Conservation (phyloP, 202 grass and related monocot species). For the Brachypodium distachyon region DNA sequence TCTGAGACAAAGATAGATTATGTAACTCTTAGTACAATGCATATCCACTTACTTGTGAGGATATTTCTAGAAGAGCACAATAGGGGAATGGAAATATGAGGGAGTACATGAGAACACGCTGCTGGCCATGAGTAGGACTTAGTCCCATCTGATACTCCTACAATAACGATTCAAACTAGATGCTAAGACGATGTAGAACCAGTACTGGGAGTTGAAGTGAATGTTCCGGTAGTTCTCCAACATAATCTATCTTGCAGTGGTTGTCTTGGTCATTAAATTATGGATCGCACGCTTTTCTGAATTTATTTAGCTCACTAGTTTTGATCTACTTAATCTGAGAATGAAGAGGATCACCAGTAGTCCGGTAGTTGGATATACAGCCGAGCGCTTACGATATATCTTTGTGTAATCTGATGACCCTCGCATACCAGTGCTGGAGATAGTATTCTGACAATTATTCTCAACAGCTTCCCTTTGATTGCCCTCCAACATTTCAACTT, state of each 20-base stretch:
- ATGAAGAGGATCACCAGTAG: not conserved
- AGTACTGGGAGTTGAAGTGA: not conserved
- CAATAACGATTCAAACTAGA: not conserved
- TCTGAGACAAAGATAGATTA: not conserved
- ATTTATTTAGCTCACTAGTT: too few species aligned
- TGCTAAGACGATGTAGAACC: not conserved
- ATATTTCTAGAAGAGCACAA: not conserved
- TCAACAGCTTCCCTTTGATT: not conserved
- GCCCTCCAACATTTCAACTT: not conserved
- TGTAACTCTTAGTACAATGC: not conserved
- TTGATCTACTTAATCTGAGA: not conserved
- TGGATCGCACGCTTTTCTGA: too few species aligned
- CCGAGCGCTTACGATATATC: not conserved
- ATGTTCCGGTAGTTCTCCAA: not conserved
- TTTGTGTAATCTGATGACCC: not conserved
- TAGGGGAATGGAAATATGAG: not conserved
- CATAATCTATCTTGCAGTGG: not conserved
- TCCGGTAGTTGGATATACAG: not conserved
- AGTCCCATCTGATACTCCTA: not conserved
- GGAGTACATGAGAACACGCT: not conserved
- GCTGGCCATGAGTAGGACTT: not conserved
- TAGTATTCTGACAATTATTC: not conserved
- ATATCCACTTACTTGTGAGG: not conserved
- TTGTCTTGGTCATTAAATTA: too few species aligned
- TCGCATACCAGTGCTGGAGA: not conserved